Evolutionary conservation across 176 grass and related monocot species (phyloP), one percentile per base, ranked within the genome.

Genomic region (Pontederia crassipes): DNA sequence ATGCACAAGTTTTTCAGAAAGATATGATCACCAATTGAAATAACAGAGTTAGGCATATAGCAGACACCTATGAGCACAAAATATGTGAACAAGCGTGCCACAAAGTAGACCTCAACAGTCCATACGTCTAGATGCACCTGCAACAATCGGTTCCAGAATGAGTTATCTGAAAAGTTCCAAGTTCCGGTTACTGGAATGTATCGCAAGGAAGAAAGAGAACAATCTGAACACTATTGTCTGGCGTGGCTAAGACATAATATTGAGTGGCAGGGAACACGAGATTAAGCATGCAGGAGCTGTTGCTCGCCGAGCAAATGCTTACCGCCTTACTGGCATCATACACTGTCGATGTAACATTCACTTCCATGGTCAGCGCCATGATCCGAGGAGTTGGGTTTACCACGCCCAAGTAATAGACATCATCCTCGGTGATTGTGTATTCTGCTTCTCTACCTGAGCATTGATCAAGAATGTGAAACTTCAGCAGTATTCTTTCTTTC

Each of bases 191-290:
- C 24, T 14, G 8, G 9, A 55, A 45, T 7, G 12, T 29, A 18
- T 66, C 7, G 17, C 45, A 57, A 18, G 12, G 12, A 4, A 46
- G 53, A 15, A 53, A 24, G 11, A 54, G 8, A 66, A 4, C 26
- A 51, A 28, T 11, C 45, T 72, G 28, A 64, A 64, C 69, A 71
- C 61, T 81, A 7, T 40, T 17, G 62, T 70, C 57, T 18, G 57
- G 9, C 32, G 72, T 81, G 27, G 78, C 68, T 10, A 81, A 28
- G 10, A 81, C 78, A 46, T 69, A 75, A 28, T 81, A 81, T 13
- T 20, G 65, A 70, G 65, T 58, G 45, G 45, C 57, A 2, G 51
- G 78, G 12, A 81, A 70, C 4, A 16, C 55, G 35, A 81, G 50
- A 61, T 81, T 64, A 18, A 81, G 56, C 50, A 61, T 75, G 65